These are phyloP conservation scores for Colletotrichum theobromicola DNA, from an alignment of 2,329 filamentous ascomycete species.

Conservation along the genomic window DNA sequence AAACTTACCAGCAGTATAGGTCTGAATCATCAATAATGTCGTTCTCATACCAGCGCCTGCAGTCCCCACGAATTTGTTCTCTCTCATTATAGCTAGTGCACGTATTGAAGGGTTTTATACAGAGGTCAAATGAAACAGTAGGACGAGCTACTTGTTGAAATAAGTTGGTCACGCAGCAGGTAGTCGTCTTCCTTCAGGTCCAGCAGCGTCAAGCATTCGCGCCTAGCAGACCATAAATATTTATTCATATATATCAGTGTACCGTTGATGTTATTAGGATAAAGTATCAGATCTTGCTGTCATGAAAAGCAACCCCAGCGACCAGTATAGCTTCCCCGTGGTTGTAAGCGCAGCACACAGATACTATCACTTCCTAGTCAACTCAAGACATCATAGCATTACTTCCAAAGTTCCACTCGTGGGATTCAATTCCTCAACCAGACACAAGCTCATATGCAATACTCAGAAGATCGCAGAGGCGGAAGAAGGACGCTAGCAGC, in stretches of 20 bases:
- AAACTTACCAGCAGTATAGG: rapidly evolving
- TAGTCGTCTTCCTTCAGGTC: background rate
- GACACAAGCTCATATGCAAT: rapidly evolving
- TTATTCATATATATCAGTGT: rapidly evolving
- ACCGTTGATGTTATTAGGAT: rapidly evolving
- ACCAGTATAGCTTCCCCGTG: too few relatives aligned
- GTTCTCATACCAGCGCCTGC: too few relatives aligned
- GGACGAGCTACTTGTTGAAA: background rate
- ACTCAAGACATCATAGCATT: background rate
- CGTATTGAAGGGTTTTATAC: background rate
- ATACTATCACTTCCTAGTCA: background rate
- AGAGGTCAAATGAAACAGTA: rapidly evolving
- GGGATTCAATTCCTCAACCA: too few relatives aligned
- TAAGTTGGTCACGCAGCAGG: background rate
- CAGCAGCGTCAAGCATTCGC: background rate
- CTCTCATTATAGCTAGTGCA: rapidly evolving
- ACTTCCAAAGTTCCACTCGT: too few relatives aligned
- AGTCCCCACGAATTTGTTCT: too few relatives aligned
- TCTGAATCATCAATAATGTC: background rate
- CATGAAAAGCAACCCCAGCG: background rate
- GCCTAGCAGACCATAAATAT: background rate
- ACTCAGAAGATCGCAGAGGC: background rate
- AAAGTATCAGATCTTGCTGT: background rate
- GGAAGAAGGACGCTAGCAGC: background rate
- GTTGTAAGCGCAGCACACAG: background rate